Evolutionary conservation across 2,329 filamentous ascomycete genomes (phyloP).

Genomic region (Paraphoma chrysanthemicola): DNA sequence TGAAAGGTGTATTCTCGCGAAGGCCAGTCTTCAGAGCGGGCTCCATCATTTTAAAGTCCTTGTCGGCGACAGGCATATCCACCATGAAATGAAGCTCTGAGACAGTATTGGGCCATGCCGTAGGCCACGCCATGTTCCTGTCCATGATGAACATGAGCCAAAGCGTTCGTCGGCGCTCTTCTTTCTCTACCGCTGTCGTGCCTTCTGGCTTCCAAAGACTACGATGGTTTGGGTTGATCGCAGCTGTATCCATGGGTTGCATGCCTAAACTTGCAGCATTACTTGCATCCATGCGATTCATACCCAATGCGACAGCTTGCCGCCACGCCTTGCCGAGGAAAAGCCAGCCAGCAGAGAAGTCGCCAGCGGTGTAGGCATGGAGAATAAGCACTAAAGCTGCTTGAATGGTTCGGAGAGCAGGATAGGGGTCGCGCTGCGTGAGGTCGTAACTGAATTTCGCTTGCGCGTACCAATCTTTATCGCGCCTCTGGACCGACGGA

Average conservation of each 20-base stretch:
- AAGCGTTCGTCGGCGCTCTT: slow-evolving; percentile 37
- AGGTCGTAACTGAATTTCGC: slow-evolving; percentile 38
- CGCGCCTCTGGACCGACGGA: slow-evolving; percentile 18
- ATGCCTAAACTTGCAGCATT: slow-evolving; percentile 2
- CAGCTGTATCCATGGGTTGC: neutral
- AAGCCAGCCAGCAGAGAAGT: slow-evolving; percentile 39
- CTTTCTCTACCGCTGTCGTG: slow-evolving; percentile 24
- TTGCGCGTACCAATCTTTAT: slow-evolving; percentile 36
- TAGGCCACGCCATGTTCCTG: slow-evolving; percentile 33
- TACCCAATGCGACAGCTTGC: slow-evolving; percentile 33
- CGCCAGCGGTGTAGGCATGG: slow-evolving; percentile 31
- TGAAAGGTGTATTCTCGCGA: slow-evolving; percentile 24
- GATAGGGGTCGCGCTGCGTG: slow-evolving; percentile 22
- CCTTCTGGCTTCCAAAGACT: slow-evolving; percentile 3
- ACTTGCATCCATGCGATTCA: slow-evolving; percentile 37
- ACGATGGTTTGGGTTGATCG: neutral
- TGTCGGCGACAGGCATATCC: slow-evolving; percentile 34
- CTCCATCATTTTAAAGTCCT: slow-evolving; percentile 28
- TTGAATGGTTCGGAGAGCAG: slow-evolving; percentile 33
- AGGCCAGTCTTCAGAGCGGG: neutral
- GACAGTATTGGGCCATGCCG: slow-evolving; percentile 28
- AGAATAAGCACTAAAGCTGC: slow-evolving; percentile 30
- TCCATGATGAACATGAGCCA: slow-evolving; percentile 44
- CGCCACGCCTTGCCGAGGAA: slow-evolving; percentile 43
- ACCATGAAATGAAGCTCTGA: slow-evolving; percentile 40